Conservation (phyloP, 257 asterid genomes). For the Nicotiana sylvestris region DNA sequence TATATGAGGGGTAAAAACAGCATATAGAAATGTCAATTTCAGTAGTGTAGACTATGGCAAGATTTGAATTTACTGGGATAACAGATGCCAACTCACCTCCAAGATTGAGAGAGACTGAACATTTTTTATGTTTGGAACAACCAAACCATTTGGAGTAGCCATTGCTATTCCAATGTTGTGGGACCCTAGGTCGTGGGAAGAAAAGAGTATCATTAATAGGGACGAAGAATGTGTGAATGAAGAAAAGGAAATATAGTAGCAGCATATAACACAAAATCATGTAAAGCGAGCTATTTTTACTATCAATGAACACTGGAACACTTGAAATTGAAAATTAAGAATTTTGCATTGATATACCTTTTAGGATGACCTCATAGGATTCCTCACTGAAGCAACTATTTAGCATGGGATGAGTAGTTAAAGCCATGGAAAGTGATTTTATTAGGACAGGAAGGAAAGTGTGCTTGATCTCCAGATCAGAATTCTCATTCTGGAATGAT, state of each 20-base stretch:
- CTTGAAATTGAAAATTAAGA: background rate
- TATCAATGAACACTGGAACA: background rate
- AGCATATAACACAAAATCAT: background rate
- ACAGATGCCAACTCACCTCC: conserved; percentile 57
- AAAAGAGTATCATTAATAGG: background rate
- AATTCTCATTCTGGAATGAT: conserved; percentile 63
- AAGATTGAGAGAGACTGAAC: conserved; percentile 81
- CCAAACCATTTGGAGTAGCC: conserved; percentile 96
- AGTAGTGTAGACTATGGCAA: background rate
- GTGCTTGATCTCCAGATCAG: conserved; percentile 68
- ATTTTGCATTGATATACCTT: conserved; percentile 43
- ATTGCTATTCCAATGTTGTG: conserved; percentile 95
- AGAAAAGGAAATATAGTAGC: background rate
- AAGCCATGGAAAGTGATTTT: conserved; percentile 83
- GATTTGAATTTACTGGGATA: background rate
- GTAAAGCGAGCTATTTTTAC: background rate
- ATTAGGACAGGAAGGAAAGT: conserved; percentile 78
- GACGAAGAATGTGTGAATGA: background rate
- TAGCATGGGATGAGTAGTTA: conserved; percentile 66
- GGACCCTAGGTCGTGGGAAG: conserved; percentile 40
- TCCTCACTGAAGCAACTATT: conserved; percentile 82
- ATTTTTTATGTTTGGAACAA: conserved; percentile 87
- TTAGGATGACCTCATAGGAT: conserved; percentile 64
- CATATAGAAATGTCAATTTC: background rate
- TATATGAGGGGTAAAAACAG: background rate